phyloP scores from a whole-genome alignment of 306 rosid species.

The Lithocarpus polystachyus region DNA sequence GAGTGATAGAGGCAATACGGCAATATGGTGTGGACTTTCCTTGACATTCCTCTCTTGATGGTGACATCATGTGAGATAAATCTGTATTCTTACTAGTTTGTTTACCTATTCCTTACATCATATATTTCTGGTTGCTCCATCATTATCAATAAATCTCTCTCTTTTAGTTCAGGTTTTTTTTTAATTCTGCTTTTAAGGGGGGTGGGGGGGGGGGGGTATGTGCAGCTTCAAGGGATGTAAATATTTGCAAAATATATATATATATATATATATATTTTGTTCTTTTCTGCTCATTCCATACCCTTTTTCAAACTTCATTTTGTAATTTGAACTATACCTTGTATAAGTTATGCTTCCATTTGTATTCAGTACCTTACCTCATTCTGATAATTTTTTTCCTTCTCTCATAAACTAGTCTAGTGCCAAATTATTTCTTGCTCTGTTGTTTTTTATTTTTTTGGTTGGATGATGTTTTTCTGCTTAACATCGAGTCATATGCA shows the following conservation, averaged over 20 bases:
- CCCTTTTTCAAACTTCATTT: not conserved
- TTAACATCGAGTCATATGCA: not conserved
- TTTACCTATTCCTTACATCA: slow-evolving; percentile 12
- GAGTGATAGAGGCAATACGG: slow-evolving; percentile 65
- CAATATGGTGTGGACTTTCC: slow-evolving; percentile 70
- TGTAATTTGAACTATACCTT: not conserved
- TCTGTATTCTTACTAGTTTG: slow-evolving; percentile 14
- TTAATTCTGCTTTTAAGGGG: slow-evolving; percentile 91
- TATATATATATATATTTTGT: not conserved
- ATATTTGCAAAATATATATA: slow-evolving; percentile 39
- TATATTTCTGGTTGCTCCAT: slow-evolving; percentile 22
- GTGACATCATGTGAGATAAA: slow-evolving; percentile 83
- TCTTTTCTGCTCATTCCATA: not conserved
- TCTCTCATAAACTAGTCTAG: not conserved
- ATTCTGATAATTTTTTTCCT: not conserved
- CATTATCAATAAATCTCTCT: slow-evolving; percentile 23
- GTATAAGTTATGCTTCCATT: not conserved
- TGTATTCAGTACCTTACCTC: not conserved
- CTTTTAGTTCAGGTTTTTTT: slow-evolving; percentile 80
- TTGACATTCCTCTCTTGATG: slow-evolving; percentile 58
- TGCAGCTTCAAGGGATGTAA: slow-evolving; percentile 87
- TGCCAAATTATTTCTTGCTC: not conserved
- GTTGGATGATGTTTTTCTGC: not conserved
- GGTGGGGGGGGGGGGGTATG: too few species aligned
- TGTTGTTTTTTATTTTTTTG: not conserved